These are phyloP conservation scores for Murraya paniculata DNA, from an alignment of 345 rosid genomes.

Conservation along the genomic window DNA sequence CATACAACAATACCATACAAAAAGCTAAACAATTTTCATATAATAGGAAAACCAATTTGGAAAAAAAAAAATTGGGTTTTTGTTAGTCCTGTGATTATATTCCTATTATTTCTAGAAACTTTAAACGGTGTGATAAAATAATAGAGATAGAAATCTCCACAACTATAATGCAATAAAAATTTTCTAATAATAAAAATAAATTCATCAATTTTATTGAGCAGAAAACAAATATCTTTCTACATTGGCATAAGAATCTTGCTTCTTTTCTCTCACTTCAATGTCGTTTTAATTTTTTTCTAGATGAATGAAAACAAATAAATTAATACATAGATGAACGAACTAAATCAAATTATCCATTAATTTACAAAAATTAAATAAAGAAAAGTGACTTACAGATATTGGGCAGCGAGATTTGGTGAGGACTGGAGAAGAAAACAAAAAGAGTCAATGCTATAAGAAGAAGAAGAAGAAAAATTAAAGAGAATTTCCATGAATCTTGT, in stretches of 20 bases:
- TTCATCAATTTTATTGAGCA: neutral
- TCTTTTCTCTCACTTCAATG: constrained; percentile 53
- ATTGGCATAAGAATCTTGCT: constrained; percentile 64
- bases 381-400: too few species aligned
- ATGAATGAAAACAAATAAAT: too few species aligned
- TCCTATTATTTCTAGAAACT: neutral
- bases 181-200: too few species aligned
- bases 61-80: neutral
- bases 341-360: too few species aligned
- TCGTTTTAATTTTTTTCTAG: constrained; percentile 34
- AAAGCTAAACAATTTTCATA: neutral
- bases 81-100: neutral
- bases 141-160: neutral
- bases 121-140: neutral
- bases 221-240: constrained; percentile 46
- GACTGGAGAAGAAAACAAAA: constrained; percentile 25
- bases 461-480: neutral
- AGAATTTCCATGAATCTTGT: neutral
- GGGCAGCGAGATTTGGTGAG: constrained; percentile 50
- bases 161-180: neutral
- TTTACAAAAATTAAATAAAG: too few species aligned
- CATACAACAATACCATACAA: neutral
- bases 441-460: constrained; percentile 14
- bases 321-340: too few species aligned
- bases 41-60: neutral